Evolutionary conservation across 495 filamentous ascomycete species (phyloP).

Genomic region (Viridothelium virens): DNA sequence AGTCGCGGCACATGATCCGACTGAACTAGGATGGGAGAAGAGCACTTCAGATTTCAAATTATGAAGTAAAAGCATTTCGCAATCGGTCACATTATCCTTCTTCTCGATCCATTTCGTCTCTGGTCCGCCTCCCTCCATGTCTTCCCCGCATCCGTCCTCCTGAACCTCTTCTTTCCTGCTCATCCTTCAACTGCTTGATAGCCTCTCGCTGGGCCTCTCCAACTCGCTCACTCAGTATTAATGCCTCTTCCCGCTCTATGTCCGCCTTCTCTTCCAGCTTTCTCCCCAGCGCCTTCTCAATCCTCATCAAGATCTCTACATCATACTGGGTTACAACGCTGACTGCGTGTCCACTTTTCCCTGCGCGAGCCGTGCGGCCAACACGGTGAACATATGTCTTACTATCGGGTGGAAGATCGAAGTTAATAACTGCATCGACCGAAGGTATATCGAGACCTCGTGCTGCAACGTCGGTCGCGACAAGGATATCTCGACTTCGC

Average conservation of each 20-base stretch:
- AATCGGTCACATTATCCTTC: constrained; percentile 45
- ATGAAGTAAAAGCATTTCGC: constrained; percentile 32
- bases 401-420: constrained; percentile 70
- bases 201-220: constrained; percentile 79
- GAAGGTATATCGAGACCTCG: constrained; percentile 90
- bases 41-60: constrained; percentile 71
- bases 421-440: constrained; percentile 84
- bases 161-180: constrained; percentile 61
- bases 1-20: constrained; percentile 48
- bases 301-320: constrained; percentile 74
- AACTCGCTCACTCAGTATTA: constrained; percentile 72
- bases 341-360: constrained; percentile 75
- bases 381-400: constrained; percentile 96
- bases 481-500: constrained; percentile 68
- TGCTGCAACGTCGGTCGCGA: constrained; percentile 94
- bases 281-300: constrained; percentile 73
- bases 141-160: constrained; percentile 38
- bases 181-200: constrained; percentile 70
- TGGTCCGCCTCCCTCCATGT: constrained; percentile 41
- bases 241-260: constrained; percentile 69
- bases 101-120: constrained; percentile 80
- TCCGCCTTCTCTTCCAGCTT: constrained; percentile 60
- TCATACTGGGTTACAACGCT: constrained; percentile 87
- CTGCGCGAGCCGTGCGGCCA: constrained; percentile 85
- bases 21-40: constrained; percentile 55